Evolutionary conservation across 257 asterid species (phyloP), one percentile per base, ranked within the genome.

Genomic region (Petrea volubilis): DNA sequence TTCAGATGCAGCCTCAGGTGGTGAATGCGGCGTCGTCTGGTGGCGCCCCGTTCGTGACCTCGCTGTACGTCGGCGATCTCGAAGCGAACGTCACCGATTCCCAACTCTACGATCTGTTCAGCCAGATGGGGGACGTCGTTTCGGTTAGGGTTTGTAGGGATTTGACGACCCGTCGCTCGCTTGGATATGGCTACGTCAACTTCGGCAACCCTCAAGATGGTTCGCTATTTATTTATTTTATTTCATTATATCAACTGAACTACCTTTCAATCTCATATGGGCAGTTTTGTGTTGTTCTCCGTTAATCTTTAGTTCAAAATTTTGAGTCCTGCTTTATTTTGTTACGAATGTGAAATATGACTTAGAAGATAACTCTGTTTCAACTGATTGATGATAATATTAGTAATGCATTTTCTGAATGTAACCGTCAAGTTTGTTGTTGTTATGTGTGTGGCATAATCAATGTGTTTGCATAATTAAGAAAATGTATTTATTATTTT

Each of bases 91-190:
- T 91, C 71, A 84, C 92, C 8, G 97, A 94, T 70, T 83, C 94
- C 25, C 98, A 93, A 61, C 84, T 93, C 17, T 93, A 86, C 78
- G 97, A 93, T 74, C 83, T 94, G 81, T 94, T 94, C 80, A 82
- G 69, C 66, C 96, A 91, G 88, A 81, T 91, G 56, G 96, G 92
- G 12, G 97, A 85, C n/a, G 93, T 94, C 71, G 96, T 89, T 13
- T 94, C 99, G 11, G 96, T 91, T 78, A 88, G 97, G 93, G 89
- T 94, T 73, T 94, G 99, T 60, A 82, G 91, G 84, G 97, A 94
- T 74, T 79, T 87, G 86, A 77, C 90, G 15, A 89, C 73, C 64
- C 88, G 88, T 11, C 77, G 85, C 7, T 89, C 97, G 8, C 96
- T 94, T 14, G 97, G 99, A 21, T 94, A 94, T 43, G 99, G 97